phyloP scores from a whole-genome alignment of 352 stramenopile genomes.

The Globisporangium spinosum region DNA sequence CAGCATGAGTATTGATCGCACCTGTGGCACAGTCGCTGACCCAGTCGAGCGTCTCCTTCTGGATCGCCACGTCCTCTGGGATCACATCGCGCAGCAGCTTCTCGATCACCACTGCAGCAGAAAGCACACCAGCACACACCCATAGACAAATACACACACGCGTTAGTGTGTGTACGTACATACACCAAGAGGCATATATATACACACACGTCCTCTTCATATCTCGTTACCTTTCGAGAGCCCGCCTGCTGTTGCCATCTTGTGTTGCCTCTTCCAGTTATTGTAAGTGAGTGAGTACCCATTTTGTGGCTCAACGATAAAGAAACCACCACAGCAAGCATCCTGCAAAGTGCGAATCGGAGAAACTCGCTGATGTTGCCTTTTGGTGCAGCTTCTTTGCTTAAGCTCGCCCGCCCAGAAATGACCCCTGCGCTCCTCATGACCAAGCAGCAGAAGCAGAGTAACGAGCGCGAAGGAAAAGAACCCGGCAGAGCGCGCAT shows the following conservation, averaged over 20 bases:
- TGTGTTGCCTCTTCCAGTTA: not conserved
- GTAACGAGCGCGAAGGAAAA: not conserved
- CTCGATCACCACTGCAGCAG: slow-evolving; percentile 24
- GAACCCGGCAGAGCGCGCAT: not conserved
- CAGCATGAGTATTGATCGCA: slow-evolving; percentile 7
- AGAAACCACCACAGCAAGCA: not conserved
- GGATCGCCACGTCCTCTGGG: slow-evolving; percentile 44
- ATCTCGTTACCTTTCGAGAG: slow-evolving; percentile 13
- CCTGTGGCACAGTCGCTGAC: slow-evolving; percentile 52
- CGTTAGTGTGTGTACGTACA: not conserved
- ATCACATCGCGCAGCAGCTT: slow-evolving; percentile 56
- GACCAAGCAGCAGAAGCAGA: not conserved
- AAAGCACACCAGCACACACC: not conserved
- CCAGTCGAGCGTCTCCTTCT: slow-evolving; percentile 69
- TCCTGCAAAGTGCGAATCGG: not conserved
- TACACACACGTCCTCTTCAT: not conserved
- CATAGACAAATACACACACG: not conserved
- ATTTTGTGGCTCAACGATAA: not conserved
- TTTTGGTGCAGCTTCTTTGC: not conserved
- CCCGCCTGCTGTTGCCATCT: not conserved
- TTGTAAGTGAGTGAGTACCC: not conserved
- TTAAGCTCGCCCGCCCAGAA: not conserved
- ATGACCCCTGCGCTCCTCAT: not conserved
- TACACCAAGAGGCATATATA: not conserved
- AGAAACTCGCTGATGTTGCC: not conserved